phyloP scores from a whole-genome alignment of 2,329 filamentous ascomycete genomes.

The Leptographium wingfieldii region DNA sequence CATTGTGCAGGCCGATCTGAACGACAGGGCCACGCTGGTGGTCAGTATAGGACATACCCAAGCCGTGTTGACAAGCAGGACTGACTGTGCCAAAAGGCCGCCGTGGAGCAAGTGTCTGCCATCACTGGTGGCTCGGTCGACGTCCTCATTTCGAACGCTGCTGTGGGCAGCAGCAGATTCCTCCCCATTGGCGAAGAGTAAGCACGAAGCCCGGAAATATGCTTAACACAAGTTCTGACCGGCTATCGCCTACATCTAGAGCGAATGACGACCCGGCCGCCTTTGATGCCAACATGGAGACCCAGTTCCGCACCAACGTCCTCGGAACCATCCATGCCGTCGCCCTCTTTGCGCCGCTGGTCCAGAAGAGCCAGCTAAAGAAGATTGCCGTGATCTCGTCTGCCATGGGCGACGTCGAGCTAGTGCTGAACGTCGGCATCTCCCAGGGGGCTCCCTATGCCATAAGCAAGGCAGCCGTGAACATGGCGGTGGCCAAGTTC shows the following conservation, averaged over 20 bases:
- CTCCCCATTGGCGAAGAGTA: conserved; percentile 26
- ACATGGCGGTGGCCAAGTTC: conserved; percentile 40
- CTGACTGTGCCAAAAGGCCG: conserved; percentile 10
- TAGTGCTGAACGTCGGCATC: conserved; percentile 25
- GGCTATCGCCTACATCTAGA: conserved; percentile 9
- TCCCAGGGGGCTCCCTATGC: conserved; percentile 27
- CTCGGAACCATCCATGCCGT: conserved; percentile 39
- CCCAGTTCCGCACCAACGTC: conserved; percentile 33
- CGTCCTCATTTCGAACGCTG: conserved; percentile 40
- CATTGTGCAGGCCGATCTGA: conserved; percentile 32
- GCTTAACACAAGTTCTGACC: neutral
- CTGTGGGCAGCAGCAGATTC: conserved; percentile 16
- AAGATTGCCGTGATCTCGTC: conserved; percentile 40
- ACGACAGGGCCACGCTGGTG: conserved; percentile 25
- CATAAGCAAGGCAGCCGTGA: conserved; percentile 38
- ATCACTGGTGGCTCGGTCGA: conserved; percentile 31
- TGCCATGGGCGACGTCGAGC: conserved; percentile 33
- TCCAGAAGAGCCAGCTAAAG: conserved; percentile 36
- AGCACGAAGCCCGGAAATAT: neutral
- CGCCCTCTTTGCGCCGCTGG: conserved; percentile 38
- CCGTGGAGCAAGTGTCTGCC: conserved; percentile 15
- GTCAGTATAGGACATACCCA: conserved; percentile 7
- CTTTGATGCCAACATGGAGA: conserved; percentile 22
- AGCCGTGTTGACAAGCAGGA: neutral
- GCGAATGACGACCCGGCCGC: conserved; percentile 17